Evolutionary conservation across 306 rosid genomes (phyloP).

Genomic region (Prosopis cineraria): DNA sequence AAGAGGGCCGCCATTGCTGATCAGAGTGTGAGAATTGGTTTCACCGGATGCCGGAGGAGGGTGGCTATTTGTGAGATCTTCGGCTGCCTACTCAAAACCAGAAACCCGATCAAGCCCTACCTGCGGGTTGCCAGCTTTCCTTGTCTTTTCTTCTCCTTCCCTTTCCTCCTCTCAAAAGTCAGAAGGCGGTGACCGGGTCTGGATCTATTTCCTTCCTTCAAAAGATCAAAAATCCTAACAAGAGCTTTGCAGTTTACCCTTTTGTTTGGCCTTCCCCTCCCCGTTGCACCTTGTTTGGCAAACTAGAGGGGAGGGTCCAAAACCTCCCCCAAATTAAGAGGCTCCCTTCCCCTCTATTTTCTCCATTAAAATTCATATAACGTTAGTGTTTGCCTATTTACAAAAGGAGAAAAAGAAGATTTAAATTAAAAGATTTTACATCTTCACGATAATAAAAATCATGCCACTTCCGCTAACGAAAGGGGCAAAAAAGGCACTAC

Average conservation of each 20-base stretch:
- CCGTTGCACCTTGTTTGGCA: too few relatives aligned
- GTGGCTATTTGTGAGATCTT: background rate
- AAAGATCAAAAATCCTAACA: background rate
- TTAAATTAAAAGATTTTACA: too few relatives aligned
- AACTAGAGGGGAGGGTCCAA: too few relatives aligned
- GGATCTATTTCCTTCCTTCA: background rate
- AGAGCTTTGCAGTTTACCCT: background rate
- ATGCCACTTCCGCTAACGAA: too few relatives aligned
- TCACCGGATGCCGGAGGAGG: background rate
- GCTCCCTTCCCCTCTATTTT: too few relatives aligned
- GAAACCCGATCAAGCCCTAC: background rate
- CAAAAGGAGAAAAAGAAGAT: too few relatives aligned
- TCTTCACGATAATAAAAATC: too few relatives aligned
- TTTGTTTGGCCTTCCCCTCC: too few relatives aligned
- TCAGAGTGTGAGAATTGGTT: background rate
- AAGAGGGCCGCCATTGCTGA: conserved; percentile 47
- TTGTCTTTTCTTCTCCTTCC: background rate
- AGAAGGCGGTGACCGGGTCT: background rate
- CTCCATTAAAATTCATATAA: too few relatives aligned
- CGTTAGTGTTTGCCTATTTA: too few relatives aligned
- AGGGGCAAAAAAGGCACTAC: background rate
- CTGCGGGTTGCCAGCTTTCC: background rate
- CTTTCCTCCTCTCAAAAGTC: background rate
- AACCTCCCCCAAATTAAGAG: too few relatives aligned
- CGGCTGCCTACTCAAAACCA: background rate